Evolutionary conservation across 148 eudicot species (phyloP).

Genomic region (Selenicereus undatus): DNA sequence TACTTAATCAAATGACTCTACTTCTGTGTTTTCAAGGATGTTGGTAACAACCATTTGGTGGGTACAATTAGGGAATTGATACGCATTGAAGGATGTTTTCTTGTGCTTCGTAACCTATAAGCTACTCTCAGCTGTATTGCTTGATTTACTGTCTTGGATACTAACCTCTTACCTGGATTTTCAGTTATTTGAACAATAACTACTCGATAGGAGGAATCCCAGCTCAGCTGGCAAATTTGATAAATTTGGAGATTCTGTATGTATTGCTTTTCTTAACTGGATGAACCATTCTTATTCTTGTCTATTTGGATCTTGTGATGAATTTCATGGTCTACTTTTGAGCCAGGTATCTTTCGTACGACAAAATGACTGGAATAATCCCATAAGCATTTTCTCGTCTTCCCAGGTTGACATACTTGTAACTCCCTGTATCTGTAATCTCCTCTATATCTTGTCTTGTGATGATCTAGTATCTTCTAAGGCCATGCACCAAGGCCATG

Average conservation of each 20-base stretch:
- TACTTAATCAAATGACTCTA: conserved; percentile 2
- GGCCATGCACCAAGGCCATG: not conserved
- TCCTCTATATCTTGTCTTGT: not conserved
- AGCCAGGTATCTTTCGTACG: conserved; percentile 73
- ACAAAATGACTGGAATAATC: conserved; percentile 92
- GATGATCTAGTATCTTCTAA: not conserved
- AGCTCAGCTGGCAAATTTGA: conserved; percentile 81
- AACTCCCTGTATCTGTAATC: conserved; percentile 34
- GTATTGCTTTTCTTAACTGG: conserved; percentile 22
- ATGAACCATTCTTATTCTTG: not conserved
- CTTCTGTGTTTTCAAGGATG: conserved; percentile 53
- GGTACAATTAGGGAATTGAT: conserved; percentile 97
- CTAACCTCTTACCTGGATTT: conserved; percentile 10
- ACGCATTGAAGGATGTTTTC: conserved; percentile 92
- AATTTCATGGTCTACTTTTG: conserved; percentile 11
- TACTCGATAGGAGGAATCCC: conserved; percentile 94
- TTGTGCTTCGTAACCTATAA: conserved; percentile 92
- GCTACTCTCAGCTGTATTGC: conserved; percentile 20
- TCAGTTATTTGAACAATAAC: conserved; percentile 83
- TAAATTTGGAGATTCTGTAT: conserved; percentile 93
- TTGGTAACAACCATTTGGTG: conserved; percentile 86
- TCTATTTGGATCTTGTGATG: not conserved
- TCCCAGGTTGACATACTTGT: conserved; percentile 90
- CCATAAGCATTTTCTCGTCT: conserved; percentile 79
- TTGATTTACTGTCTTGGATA: conserved; percentile 6